Conservation (phyloP, 345 rosid genomes). For the Salix purpurea region DNA sequence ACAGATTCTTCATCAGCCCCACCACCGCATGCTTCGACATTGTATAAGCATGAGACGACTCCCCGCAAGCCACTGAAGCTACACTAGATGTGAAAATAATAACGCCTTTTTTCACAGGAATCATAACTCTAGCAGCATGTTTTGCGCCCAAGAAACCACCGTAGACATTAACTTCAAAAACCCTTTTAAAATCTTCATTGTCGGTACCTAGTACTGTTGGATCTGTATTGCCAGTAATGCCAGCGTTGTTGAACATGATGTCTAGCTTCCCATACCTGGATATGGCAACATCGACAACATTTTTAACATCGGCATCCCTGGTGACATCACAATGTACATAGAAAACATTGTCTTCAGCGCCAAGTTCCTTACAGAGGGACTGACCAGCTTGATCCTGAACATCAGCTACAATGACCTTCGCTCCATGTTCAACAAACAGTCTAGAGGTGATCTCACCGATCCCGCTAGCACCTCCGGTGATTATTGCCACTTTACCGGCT, state of each 20-base stretch:
- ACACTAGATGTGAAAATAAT: constrained; percentile 43
- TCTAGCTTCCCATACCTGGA: constrained; percentile 39
- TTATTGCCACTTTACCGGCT: constrained; percentile 44
- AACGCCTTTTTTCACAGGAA: constrained; percentile 34
- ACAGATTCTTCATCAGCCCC: constrained; percentile 41
- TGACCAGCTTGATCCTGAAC: constrained; percentile 38
- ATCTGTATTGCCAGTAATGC: constrained; percentile 25
- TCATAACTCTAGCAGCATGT: constrained; percentile 49
- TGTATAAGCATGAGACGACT: constrained; percentile 33
- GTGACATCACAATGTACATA: constrained; percentile 43
- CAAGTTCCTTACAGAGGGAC: constrained; percentile 30
- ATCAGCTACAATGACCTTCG: constrained; percentile 38
- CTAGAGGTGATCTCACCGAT: constrained; percentile 37
- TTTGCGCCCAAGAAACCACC: constrained; percentile 45
- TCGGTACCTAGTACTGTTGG: constrained; percentile 19
- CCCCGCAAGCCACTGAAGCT: constrained; percentile 24
- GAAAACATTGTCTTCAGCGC: background rate
- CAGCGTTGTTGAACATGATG: constrained; percentile 47
- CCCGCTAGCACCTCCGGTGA: constrained; percentile 45
- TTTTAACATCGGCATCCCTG: constrained; percentile 27
- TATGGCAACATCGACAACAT: constrained; percentile 27
- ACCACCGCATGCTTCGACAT: constrained; percentile 45
- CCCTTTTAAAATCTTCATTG: constrained; percentile 35
- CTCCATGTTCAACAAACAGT: constrained; percentile 37
- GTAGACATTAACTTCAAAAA: constrained; percentile 32